Base-by-base conservation (phyloP, 768 basidiomycete genomes). In the Amanita phalloides region DNA sequence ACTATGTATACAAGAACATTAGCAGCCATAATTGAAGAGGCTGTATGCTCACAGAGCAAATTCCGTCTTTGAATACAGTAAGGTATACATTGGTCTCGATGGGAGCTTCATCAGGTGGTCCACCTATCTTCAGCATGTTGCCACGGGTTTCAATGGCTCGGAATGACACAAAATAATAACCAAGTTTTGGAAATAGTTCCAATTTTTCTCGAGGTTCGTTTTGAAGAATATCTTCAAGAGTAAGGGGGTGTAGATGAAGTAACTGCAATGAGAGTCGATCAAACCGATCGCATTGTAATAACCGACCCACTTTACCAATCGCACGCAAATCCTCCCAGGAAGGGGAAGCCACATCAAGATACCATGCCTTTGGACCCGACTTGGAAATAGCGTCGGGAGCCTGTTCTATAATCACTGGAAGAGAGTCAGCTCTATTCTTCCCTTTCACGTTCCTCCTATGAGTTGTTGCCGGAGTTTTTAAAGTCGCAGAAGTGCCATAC, bases 141-240 rank as follows among this genome's bases (percentile, higher is more conserved):
- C 65, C 67, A 54, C 70, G 64, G 55, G 74, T 76, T 58, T 92
- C 89, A 47, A 93, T 77, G 1, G 91, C 84, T 43, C 88, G 78
- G 59, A 94, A 90, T 17, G 86, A 86, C 51, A 95, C 71, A 60
- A 97, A 91, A 63, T 94, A 91, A 66, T 97, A 97, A 1, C 92
- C 94, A 11, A 97, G 76, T 57, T 78, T 82, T 0, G 86, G 79
- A 61, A 94, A 95, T 17, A 83, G 68, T 61, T 96, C 93, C 14
- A 95, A 67, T 66, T 97, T 97, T 66, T 96, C 94, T 36, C 91
- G 77, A 13, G 90, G 85, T 54, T 97, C 93, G 66, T 88, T 84
- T 54, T 90, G 88, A 6, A 97, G 67, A 42, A 95, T 90, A 66
- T 97, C 93, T 65, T 97, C 94, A 10, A 96, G 73, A 0, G 93